These are phyloP conservation scores for Trichomonas gallinae DNA, from an alignment of 208 protist genomes.

Conservation along the genomic window DNA sequence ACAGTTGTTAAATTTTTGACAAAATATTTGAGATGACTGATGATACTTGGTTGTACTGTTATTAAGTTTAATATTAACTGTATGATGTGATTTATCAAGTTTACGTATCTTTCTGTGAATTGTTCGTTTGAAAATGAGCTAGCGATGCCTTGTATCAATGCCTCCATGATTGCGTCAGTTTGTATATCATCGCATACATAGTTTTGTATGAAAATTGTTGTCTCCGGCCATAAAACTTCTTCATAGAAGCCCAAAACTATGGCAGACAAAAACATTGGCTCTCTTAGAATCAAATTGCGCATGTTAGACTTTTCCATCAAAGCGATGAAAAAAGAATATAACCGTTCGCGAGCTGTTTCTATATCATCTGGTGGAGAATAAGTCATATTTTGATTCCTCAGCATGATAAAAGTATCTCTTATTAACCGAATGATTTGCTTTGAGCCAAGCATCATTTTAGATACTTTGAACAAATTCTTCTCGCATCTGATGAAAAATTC, in stretches of 20 bases:
- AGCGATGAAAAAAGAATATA: background rate
- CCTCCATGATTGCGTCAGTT: background rate
- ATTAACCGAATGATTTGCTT: background rate
- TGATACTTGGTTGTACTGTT: background rate
- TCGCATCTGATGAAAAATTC: background rate
- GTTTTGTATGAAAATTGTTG: background rate
- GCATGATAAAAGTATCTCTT: background rate
- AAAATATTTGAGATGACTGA: background rate
- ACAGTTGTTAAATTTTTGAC: background rate
- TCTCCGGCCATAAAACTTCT: background rate
- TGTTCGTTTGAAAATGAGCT: background rate
- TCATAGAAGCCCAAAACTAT: background rate
- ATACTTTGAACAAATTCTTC: background rate
- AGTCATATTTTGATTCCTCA: background rate
- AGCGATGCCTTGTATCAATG: background rate
- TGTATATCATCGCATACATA: background rate
- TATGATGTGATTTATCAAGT: background rate
- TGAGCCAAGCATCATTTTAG: background rate
- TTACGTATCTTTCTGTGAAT: background rate
- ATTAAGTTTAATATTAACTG: background rate
- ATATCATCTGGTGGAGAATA: background rate
- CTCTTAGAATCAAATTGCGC: background rate
- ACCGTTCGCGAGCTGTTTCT: background rate
- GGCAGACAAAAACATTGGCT: background rate
- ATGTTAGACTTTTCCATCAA: background rate